Conservation (phyloP, 768 basidiomycete species). For the Lanmaoa rubissima region DNA sequence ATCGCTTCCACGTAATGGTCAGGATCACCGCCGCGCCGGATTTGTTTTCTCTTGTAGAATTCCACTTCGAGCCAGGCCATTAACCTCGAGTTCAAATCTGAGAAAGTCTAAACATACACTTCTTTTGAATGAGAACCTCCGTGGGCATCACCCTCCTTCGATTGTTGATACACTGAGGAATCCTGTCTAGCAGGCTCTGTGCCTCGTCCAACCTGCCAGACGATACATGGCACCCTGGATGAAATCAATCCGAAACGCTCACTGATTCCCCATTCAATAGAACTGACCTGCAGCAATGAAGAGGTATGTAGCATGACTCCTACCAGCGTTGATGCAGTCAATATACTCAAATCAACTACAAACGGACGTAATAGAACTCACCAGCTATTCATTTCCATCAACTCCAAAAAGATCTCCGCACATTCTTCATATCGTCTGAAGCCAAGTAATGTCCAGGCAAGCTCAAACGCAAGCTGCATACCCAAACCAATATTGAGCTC, state of each 20-base stretch:
- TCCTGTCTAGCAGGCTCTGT: slow-evolving; percentile 55
- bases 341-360: not conserved
- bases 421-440: slow-evolving; percentile 65
- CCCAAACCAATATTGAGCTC: not conserved
- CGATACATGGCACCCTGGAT: slow-evolving; percentile 59
- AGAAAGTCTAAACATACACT: slow-evolving; percentile 43
- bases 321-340: slow-evolving; percentile 22
- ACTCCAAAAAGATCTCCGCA: slow-evolving; percentile 60
- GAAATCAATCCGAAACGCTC: not conserved
- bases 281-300: slow-evolving; percentile 65
- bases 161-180: slow-evolving; percentile 59
- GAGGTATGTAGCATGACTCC: slow-evolving; percentile 79
- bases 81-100: not conserved
- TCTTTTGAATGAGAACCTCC: slow-evolving; percentile 76
- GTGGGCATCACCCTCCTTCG: slow-evolving; percentile 71
- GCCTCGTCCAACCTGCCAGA: slow-evolving; percentile 55
- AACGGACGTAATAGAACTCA: slow-evolving; percentile 26
- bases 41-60: slow-evolving; percentile 73
- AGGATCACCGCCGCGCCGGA: slow-evolving; percentile 50
- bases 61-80: slow-evolving; percentile 45
- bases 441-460: slow-evolving; percentile 72
- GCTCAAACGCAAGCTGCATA: slow-evolving; percentile 67
- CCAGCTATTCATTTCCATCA: slow-evolving; percentile 73
- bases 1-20: slow-evolving; percentile 52
- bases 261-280: not conserved